Conservation (phyloP, 768 basidiomycete genomes). For the Tylopilus rubrobrunneus region DNA sequence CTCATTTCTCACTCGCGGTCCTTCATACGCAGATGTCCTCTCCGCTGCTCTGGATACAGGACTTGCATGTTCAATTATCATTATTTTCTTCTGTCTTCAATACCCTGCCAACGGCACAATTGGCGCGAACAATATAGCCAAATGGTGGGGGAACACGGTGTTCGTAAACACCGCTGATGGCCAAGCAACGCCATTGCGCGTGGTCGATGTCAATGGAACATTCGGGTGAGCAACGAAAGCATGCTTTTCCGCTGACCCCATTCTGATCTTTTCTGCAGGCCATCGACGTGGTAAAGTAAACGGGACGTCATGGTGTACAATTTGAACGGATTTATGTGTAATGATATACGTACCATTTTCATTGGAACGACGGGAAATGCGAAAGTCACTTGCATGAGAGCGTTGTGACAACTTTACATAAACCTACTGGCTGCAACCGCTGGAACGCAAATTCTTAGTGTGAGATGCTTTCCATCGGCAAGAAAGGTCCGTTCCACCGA, state of each 20-base stretch:
- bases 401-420: too few relatives aligned
- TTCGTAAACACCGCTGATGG: constrained; percentile 31
- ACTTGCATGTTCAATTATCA: constrained; percentile 53
- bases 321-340: background rate
- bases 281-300: constrained; percentile 12
- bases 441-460: too few relatives aligned
- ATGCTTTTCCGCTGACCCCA: background rate
- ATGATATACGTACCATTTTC: background rate
- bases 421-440: background rate
- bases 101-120: constrained; percentile 60
- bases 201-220: constrained; percentile 16
- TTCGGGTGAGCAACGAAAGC: constrained; percentile 26
- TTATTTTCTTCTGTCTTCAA: constrained; percentile 61
- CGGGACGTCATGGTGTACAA: too few relatives aligned
- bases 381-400: background rate
- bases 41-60: constrained; percentile 73
- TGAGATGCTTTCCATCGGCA: too few relatives aligned
- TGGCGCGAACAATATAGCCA: constrained; percentile 48
- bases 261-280: constrained; percentile 5
- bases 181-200: constrained; percentile 6
- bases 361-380: background rate
- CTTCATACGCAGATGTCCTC: constrained; percentile 44
- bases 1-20: background rate
- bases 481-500: too few relatives aligned
- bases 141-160: constrained; percentile 69